These are phyloP conservation scores for Agrostemma githago DNA, from an alignment of 148 eudicot genomes.

Conservation along the genomic window DNA sequence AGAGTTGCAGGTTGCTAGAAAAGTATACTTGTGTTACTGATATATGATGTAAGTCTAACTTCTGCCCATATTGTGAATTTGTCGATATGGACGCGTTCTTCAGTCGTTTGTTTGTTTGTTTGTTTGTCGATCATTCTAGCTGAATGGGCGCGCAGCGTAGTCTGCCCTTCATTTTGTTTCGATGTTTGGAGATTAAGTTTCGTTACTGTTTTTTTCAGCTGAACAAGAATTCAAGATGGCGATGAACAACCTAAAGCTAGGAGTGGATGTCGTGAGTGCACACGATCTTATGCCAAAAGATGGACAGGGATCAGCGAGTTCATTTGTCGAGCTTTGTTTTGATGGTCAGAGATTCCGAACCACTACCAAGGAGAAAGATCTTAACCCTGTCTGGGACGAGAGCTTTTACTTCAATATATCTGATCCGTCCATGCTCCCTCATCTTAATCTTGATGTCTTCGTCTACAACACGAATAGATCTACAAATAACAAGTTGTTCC, in stretches of 20 bases:
- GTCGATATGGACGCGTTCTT: slow-evolving; percentile 4
- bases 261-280: slow-evolving; percentile 80
- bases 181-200: background rate
- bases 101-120: slow-evolving; percentile 9
- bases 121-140: background rate
- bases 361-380: slow-evolving; percentile 84
- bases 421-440: slow-evolving; percentile 63
- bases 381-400: slow-evolving; percentile 88
- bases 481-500: slow-evolving; percentile 53
- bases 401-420: slow-evolving; percentile 93
- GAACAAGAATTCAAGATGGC: slow-evolving; percentile 10
- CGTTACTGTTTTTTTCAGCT: slow-evolving; percentile 13
- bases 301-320: slow-evolving; percentile 83
- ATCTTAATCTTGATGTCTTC: slow-evolving; percentile 60
- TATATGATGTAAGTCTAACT: background rate
- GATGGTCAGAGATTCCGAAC: slow-evolving; percentile 77
- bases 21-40: background rate
- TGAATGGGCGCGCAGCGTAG: background rate
- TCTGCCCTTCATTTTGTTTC: slow-evolving; percentile 7
- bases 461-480: slow-evolving; percentile 51
- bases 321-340: slow-evolving; percentile 79
- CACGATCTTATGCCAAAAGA: slow-evolving; percentile 90
- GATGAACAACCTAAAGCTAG: slow-evolving; percentile 66
- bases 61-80: background rate
- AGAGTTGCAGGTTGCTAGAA: background rate